These are phyloP conservation scores for Ilex aquifolium DNA, from an alignment of 257 asterid genomes.

Conservation along the genomic window DNA sequence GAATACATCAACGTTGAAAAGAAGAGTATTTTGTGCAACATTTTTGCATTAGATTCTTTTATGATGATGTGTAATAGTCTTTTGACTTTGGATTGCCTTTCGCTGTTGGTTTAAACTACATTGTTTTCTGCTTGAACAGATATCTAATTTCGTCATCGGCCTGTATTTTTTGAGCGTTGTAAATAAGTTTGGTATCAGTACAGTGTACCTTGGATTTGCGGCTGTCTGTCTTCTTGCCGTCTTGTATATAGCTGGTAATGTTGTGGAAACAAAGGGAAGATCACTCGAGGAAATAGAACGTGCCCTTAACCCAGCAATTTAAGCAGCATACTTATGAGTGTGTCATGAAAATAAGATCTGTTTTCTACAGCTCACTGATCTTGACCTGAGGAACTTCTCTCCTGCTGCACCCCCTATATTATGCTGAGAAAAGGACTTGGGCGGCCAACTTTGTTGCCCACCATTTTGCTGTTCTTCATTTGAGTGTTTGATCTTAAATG, in stretches of 20 bases:
- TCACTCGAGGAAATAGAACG: constrained; percentile 91
- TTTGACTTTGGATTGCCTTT: too few species aligned
- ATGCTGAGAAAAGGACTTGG: too few species aligned
- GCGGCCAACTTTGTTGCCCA: too few species aligned
- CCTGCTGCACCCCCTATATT: too few species aligned
- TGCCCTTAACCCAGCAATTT: constrained; percentile 52
- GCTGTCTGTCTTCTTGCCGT: constrained; percentile 66
- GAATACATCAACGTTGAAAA: too few species aligned
- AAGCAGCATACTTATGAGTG: constrained; percentile 10
- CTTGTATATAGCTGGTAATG: constrained; percentile 64
- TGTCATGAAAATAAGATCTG: too few species aligned
- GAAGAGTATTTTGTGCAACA: too few species aligned
- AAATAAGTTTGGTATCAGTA: constrained; percentile 75
- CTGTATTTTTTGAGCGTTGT: constrained; percentile 87
- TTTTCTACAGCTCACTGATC: background rate
- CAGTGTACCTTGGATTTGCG: constrained; percentile 88
- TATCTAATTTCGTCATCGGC: constrained; percentile 82
- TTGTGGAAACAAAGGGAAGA: constrained; percentile 89
- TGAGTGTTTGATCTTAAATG: too few species aligned
- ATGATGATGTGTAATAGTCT: too few species aligned
- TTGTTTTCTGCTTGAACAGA: constrained; percentile 31
- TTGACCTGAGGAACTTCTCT: background rate
- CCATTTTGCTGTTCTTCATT: too few species aligned
- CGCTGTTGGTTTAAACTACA: too few species aligned
- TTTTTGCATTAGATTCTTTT: too few species aligned